Evolutionary conservation across 2,329 filamentous ascomycete genomes (phyloP), one percentile per base, ranked within the genome.

Genomic region (Aspergillus udagawae): DNA sequence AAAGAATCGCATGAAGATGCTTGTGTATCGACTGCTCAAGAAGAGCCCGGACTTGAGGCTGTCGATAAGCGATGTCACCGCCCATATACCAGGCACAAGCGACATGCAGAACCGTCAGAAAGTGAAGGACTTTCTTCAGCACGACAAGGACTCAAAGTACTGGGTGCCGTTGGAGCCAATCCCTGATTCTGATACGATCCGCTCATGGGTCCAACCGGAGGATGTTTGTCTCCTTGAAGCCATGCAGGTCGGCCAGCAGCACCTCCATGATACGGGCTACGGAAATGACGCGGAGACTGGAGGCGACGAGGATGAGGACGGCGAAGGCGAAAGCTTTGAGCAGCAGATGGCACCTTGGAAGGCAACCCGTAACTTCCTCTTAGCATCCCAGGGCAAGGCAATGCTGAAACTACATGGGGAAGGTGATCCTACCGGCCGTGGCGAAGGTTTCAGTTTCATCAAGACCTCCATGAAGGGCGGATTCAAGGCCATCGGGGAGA

Each of bases 391-490:
- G 59, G 91, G 92, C 58, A 99, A 99, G 72, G 94, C 94, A 3
- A 99, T 99, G 94, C 83, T 99, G 49, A 89, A 92, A 65, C 83
- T 99, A 12, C 92, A 97, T 66, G 94, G 94, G 21, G 91, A 95
- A 63, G 94, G 94, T 55, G 94, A 99, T 70, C 94, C 94, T 3
- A 96, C 93, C 0, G 92, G 92, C 25, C 89, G 92, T 67, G 94
- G 94, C 1, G 86, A 97, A 58, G 94, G 91, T 2, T 96, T 97
- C 79, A 97, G 91, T 71, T 97, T 99, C 73, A 92, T 99, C 73
- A 92, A 94, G 70, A 97, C 92, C 0, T 96, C 91, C 1, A 99
- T 99, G 94, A 99, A 99, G 75, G 94, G 94, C 60, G 94, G 94
- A 0, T 99, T 97, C 74, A 91, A 92, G 69, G 89, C 92, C 21